Evolutionary conservation across 768 basidiomycete genomes (phyloP).

Genomic region (Lactifluus echinatus): DNA sequence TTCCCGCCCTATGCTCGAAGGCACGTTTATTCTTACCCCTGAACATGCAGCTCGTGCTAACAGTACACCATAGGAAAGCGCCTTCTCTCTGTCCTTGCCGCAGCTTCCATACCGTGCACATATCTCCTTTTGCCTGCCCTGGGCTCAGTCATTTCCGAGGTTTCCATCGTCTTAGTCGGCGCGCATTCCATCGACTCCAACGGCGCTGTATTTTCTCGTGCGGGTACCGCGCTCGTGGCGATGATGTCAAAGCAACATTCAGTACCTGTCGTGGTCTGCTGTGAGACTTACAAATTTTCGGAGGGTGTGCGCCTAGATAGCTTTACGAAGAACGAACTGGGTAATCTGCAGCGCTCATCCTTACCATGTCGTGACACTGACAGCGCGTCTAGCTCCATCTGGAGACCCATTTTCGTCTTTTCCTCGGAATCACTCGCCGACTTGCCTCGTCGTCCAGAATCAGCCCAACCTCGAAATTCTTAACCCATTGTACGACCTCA

Average conservation of each 20-base stretch:
- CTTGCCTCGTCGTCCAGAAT: constrained; percentile 25
- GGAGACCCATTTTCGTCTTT: constrained; percentile 30
- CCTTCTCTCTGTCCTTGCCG: constrained; percentile 60
- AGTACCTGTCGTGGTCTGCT: constrained; percentile 92
- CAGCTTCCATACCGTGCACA: constrained; percentile 70
- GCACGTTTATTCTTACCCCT: constrained; percentile 29
- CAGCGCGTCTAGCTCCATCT: constrained; percentile 23
- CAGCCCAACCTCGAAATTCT: constrained; percentile 61
- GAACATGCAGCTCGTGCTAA: not conserved
- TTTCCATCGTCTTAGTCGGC: constrained; percentile 80
- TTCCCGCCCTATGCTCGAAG: constrained; percentile 91
- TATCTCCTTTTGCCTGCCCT: constrained; percentile 88
- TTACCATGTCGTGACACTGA: not conserved
- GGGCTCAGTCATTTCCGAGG: constrained; percentile 69
- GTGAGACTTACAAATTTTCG: constrained; percentile 98
- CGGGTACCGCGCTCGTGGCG: constrained; percentile 91
- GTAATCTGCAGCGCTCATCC: constrained; percentile 34
- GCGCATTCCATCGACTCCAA: constrained; percentile 94
- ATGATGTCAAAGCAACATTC: constrained; percentile 90
- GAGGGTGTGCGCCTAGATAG: constrained; percentile 89
- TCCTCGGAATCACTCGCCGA: constrained; percentile 28
- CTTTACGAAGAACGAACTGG: constrained; percentile 93
- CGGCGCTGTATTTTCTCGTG: constrained; percentile 87
- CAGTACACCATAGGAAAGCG: constrained; percentile 52
- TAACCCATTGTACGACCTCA: constrained; percentile 89